Evolutionary conservation across 352 stramenopile species (phyloP).

Genomic region (Phytophthora nicotianae): DNA sequence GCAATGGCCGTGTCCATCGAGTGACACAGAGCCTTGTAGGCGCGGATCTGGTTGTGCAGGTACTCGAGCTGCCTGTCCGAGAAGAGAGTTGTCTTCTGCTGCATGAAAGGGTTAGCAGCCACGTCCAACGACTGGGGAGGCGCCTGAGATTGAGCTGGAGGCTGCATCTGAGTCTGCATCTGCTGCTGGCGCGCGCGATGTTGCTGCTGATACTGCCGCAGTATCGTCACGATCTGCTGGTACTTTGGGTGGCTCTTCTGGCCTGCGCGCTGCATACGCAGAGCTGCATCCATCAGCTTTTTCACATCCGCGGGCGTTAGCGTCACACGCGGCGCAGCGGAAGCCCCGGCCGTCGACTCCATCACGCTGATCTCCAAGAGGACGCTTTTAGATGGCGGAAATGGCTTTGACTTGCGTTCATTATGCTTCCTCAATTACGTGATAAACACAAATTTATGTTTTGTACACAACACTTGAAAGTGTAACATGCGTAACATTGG

Average conservation of each 20-base stretch:
- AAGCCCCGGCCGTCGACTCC: slow-evolving; percentile 13
- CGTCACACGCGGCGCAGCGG: slow-evolving; percentile 23
- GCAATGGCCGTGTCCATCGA: slow-evolving; percentile 77
- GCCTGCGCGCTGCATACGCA: slow-evolving; percentile 80
- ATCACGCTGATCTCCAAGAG: slow-evolving; percentile 8
- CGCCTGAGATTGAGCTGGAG: neutral
- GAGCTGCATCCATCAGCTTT: slow-evolving; percentile 84
- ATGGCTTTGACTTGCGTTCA: slow-evolving; percentile 13
- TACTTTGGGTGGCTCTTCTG: slow-evolving; percentile 87
- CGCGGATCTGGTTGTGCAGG: slow-evolving; percentile 85
- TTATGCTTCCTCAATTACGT: slow-evolving; percentile 2
- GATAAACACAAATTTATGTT: slow-evolving; percentile 2
- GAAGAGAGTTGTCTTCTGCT: slow-evolving; percentile 72
- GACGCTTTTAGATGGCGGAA: slow-evolving; percentile 8
- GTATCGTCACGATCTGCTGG: slow-evolving; percentile 77
- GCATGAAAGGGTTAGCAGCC: slow-evolving; percentile 64
- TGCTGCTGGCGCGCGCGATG: slow-evolving; percentile 34
- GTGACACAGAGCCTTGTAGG: slow-evolving; percentile 84
- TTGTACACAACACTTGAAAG: neutral
- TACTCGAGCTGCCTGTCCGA: slow-evolving; percentile 87
- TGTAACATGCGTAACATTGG: no score
- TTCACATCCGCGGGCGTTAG: slow-evolving; percentile 75
- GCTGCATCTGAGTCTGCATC: slow-evolving; percentile 34
- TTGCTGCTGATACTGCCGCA: slow-evolving; percentile 80
- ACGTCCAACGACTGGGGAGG: slow-evolving; percentile 45